Evolutionary conservation across 192 early-diverging fungal genomes (phyloP).

Genomic region (Rhizoclosmatium globosum): DNA sequence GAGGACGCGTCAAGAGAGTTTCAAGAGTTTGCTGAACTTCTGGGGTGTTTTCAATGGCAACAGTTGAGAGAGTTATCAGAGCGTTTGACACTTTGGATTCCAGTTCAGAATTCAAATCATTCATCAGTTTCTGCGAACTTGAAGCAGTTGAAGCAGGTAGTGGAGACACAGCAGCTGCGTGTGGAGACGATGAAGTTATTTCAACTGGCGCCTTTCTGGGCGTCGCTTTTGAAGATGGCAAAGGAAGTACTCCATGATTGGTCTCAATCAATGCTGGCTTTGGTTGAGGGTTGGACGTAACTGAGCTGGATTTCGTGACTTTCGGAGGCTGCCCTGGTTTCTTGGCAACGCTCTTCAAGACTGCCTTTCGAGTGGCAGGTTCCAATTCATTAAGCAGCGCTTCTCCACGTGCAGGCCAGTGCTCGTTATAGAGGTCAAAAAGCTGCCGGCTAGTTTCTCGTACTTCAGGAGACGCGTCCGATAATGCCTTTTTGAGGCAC

Average conservation of each 20-base stretch:
- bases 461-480: slow-evolving; percentile 45
- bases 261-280: too few relatives aligned
- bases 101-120: neutral
- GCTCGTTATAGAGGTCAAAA: slow-evolving; percentile 19
- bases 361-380: slow-evolving; percentile 3
- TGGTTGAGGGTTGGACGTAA: too few relatives aligned
- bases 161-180: neutral
- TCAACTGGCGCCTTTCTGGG: too few relatives aligned
- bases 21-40: slow-evolving; percentile 1
- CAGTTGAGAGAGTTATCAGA: neutral
- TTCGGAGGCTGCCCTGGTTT: neutral
- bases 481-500: slow-evolving; percentile 46
- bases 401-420: slow-evolving; percentile 24
- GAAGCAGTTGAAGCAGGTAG: neutral
- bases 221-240: too few relatives aligned
- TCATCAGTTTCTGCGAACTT: neutral
- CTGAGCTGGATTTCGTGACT: too few relatives aligned
- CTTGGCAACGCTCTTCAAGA: slow-evolving; percentile 11
- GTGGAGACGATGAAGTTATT: too few relatives aligned
- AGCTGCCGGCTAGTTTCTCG: slow-evolving; percentile 42
- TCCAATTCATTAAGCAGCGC: slow-evolving; percentile 6
- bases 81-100: neutral
- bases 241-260: too few relatives aligned
- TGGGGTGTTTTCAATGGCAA: neutral
- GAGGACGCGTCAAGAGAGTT: neutral